These are phyloP conservation scores for Poa pratensis DNA, from an alignment of 176 grass and related monocot species.

Conservation along the genomic window DNA sequence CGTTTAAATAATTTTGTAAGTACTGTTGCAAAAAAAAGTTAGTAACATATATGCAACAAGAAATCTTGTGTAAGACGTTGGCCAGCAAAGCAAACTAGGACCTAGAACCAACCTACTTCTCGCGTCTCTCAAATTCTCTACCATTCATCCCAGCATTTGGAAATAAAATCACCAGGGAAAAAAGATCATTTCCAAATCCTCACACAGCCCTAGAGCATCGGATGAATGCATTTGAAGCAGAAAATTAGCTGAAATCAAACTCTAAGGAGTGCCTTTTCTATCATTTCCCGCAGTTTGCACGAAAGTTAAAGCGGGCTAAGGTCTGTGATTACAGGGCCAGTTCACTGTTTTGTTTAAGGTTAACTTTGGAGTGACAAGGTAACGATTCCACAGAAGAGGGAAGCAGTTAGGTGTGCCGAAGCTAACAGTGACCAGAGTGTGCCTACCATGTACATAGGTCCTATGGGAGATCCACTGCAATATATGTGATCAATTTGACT, in stretches of 20 bases:
- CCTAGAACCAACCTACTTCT: not conserved
- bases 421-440: not conserved
- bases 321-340: not conserved
- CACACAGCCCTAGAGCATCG: not conserved
- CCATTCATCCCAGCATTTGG: not conserved
- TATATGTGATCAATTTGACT: conserved; percentile 4
- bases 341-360: not conserved
- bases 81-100: not conserved
- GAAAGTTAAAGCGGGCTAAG: not conserved
- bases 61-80: not conserved
- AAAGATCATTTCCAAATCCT: not conserved
- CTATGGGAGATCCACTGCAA: not conserved
- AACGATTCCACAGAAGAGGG: not conserved
- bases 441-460: not conserved
- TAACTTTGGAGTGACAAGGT: no score
- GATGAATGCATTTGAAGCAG: not conserved
- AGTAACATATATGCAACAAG: not conserved
- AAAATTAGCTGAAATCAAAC: not conserved
- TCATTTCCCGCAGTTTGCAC: not conserved
- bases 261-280: no score
- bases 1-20: not conserved
- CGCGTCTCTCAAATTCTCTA: not conserved
- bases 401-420: not conserved
- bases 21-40: not conserved
- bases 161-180: not conserved